A percentile compares a stretch with the other conserved stretches of the same genome.
Evolutionary conservation across 192 early-diverging fungal species (phyloP).

Genomic region (Mortierella alpina): DNA sequence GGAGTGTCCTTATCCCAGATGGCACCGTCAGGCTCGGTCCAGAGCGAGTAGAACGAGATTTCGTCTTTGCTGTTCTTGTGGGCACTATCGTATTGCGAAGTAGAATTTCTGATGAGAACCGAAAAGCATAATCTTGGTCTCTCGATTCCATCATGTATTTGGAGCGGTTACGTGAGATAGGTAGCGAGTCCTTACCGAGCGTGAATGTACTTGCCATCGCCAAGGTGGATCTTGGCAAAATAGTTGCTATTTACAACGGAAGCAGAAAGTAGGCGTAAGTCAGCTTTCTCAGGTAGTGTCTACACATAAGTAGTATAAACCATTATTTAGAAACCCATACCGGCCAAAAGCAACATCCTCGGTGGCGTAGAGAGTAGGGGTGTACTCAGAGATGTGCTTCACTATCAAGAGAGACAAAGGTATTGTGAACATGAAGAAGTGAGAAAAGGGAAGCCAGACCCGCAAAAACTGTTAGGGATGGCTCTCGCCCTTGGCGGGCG

Average conservation of each 20-base stretch:
- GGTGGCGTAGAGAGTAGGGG: constrained; percentile 58
- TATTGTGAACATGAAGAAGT: background rate
- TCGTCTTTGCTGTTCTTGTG: constrained; percentile 54
- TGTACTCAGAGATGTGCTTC: constrained; percentile 57
- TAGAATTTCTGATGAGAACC: background rate
- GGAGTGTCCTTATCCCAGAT: constrained; percentile 64
- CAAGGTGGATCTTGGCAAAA: constrained; percentile 67
- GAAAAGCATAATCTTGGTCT: background rate
- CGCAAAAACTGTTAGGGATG: background rate
- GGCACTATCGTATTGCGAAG: constrained; percentile 33
- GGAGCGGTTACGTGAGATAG: background rate
- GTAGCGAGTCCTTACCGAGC: constrained; percentile 47
- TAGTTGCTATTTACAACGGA: constrained; percentile 46
- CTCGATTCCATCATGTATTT: background rate
- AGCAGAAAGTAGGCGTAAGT: background rate
- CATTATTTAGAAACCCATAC: constrained; percentile 1
- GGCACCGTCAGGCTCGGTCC: constrained; percentile 60
- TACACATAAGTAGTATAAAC: too few relatives aligned
- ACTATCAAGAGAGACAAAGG: constrained; percentile 3
- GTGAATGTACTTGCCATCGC: constrained; percentile 63
- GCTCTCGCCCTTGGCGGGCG: background rate
- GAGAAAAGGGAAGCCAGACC: background rate
- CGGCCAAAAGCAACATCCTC: constrained; percentile 65
- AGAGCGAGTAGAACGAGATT: constrained; percentile 60
- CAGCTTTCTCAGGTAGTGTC: background rate